Base-by-base conservation (phyloP, 2,329 filamentous ascomycete species). In the Hysterium pulicare region DNA sequence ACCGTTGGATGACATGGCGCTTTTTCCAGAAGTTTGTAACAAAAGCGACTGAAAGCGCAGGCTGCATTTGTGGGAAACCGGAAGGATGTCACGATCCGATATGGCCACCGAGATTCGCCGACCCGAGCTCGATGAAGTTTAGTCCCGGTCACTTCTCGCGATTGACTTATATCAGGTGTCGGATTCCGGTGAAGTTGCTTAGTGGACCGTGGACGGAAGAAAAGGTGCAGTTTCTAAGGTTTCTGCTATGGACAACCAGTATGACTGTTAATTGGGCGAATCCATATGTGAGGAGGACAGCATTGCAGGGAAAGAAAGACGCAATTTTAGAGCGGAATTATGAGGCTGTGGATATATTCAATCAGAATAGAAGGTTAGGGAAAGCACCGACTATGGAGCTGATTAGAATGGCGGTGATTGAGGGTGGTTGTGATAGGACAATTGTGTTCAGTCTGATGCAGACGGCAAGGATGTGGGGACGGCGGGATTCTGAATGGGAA, bases 1-100 rank as follows among this genome's bases (percentile, higher is more conserved):
- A 45, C 31, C 55, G 38, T 43, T 64, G 57, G 58, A 63, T 66
- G 61, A 62, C 58, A 7, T 64, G 62, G 62, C n/a, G 42, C 1
- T 62, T 54, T 41, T 60, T 64, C 50, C 53, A 59, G 33, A 40
- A 41, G 1, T 63, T 51, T 44, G 34, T 57, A 6, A 6, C 48
- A 11, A 53, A 44, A 22, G 41, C 45, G 1, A 64, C 51, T 31
- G 54, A 30, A n/a, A 5, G 11, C 0, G 51, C 40, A 9, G 57
- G 59, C 3, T 66, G 62, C 32, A 34, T 66, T 2, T 64, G 61
- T 40, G 58, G 57, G 1, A 46, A 44, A 20, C 34, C 53, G 4
- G 45, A 53, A 20, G 56, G 54, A 6, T 66, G 60, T 33, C 56
- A 55, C 26, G 56, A 60, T 32, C 44, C 51, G 1, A 57, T 60